A percentile compares a stretch with the other conserved stretches of the same genome.
phyloP scores from a whole-genome alignment of 257 asterid species.

The Solanum ossicruentum region DNA sequence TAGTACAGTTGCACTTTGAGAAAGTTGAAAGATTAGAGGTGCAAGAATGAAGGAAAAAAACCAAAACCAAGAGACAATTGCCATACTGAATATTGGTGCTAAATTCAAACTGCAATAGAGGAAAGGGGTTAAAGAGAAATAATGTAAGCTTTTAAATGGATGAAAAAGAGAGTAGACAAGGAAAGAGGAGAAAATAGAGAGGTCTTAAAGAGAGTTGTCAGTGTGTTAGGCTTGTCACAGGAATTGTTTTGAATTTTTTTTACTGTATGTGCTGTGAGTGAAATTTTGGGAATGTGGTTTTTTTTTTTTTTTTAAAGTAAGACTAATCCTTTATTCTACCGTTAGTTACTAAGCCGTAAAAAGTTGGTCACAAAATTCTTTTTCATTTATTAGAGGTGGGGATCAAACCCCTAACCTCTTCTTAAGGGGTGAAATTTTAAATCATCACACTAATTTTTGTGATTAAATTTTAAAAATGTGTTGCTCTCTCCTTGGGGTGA shows the following conservation, averaged over 20 bases:
- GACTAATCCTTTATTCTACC: too few relatives aligned
- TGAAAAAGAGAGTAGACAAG: background rate
- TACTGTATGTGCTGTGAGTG: slow-evolving; percentile 3
- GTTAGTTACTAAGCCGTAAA: too few relatives aligned
- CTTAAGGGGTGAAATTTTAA: too few relatives aligned
- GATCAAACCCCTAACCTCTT: too few relatives aligned
- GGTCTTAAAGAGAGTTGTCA: slow-evolving; percentile 27
- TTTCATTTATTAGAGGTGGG: too few relatives aligned
- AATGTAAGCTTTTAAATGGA: background rate
- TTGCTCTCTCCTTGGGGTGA: too few relatives aligned
- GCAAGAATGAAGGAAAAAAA: slow-evolving; percentile 14
- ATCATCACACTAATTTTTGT: fast-evolving
- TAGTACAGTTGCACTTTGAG: slow-evolving; percentile 39
- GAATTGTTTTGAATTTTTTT: slow-evolving; percentile 22
- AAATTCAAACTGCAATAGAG: background rate
- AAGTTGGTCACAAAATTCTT: too few relatives aligned
- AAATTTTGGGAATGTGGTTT: slow-evolving; percentile 8
- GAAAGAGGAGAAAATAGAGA: slow-evolving; percentile 1
- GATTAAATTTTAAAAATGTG: background rate
- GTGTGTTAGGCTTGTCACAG: slow-evolving; percentile 38
- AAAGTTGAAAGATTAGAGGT: slow-evolving; percentile 16
- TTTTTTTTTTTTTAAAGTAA: too few relatives aligned
- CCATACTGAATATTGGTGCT: slow-evolving; percentile 8
- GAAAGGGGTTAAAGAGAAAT: background rate
- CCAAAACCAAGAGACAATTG: slow-evolving; percentile 11